phyloP scores from a whole-genome alignment of 352 stramenopile genomes.

The Blastocystis sp. region DNA sequence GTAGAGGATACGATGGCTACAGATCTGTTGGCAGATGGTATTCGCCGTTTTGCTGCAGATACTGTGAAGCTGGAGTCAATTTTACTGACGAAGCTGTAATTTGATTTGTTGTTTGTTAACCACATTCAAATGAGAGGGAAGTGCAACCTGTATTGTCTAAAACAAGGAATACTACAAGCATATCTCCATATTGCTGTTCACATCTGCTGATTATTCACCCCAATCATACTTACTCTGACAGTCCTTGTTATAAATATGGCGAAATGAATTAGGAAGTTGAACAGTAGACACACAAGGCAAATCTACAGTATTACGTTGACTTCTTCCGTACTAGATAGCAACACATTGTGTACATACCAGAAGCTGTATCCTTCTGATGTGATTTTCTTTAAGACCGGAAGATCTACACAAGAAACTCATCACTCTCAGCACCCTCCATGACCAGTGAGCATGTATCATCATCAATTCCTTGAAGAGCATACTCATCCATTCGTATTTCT shows the following conservation, averaged over 20 bases:
- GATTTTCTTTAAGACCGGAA: neutral
- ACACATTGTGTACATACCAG: neutral
- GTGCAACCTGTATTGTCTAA: too few species aligned
- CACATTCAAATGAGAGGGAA: too few species aligned
- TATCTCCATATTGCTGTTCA: too few species aligned
- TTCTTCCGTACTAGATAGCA: neutral
- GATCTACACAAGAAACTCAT: neutral
- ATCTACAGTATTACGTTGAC: neutral
- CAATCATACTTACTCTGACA: neutral
- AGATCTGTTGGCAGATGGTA: constrained; percentile 93
- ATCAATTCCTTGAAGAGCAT: neutral
- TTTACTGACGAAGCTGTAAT: constrained; percentile 83
- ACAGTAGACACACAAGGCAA: neutral
- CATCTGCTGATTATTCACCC: neutral
- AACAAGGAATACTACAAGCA: too few species aligned
- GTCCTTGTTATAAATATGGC: neutral
- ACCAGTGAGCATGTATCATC: neutral
- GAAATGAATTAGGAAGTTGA: neutral
- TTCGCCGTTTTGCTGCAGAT: constrained; percentile 88
- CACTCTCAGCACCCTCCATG: neutral
- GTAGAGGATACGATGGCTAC: constrained; percentile 87
- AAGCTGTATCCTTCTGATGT: neutral
- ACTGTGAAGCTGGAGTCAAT: constrained; percentile 96
- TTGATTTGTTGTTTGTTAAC: neutral
- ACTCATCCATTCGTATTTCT: neutral